These are phyloP conservation scores for Glycine soja DNA, from an alignment of 306 rosid genomes.

Conservation along the genomic window DNA sequence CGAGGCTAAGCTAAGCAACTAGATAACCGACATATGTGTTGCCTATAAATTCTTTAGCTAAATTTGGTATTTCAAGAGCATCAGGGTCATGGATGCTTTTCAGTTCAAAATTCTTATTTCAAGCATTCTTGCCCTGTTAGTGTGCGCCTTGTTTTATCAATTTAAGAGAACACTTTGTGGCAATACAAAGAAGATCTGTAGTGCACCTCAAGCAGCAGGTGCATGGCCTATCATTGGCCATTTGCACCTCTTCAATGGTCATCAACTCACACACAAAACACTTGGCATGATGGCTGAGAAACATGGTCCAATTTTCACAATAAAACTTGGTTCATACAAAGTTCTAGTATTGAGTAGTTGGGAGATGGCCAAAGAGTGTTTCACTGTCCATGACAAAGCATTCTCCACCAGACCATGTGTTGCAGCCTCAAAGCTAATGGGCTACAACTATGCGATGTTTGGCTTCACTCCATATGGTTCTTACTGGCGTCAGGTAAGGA, in stretches of 20 bases:
- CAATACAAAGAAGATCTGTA: conserved; percentile 37
- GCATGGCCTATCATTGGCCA: conserved; percentile 55
- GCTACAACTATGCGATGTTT: conserved; percentile 52
- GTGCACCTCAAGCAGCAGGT: conserved; percentile 54
- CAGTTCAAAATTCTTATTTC: conserved; percentile 21
- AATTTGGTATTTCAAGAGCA: conserved; percentile 7
- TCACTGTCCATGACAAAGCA: conserved; percentile 53
- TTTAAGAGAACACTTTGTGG: conserved; percentile 32
- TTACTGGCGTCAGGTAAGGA: conserved; percentile 55
- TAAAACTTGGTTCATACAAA: conserved; percentile 51
- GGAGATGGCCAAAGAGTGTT: conserved; percentile 52
- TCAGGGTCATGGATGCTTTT: conserved; percentile 39
- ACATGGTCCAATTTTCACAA: conserved; percentile 49
- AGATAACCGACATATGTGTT: neutral
- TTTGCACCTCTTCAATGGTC: conserved; percentile 45
- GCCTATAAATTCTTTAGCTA: neutral
- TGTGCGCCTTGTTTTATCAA: conserved; percentile 33
- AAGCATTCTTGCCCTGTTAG: conserved; percentile 37
- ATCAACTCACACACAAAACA: conserved; percentile 48
- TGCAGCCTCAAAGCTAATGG: conserved; percentile 53
- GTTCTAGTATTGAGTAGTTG: conserved; percentile 49
- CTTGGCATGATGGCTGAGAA: conserved; percentile 53
- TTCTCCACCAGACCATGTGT: conserved; percentile 50
- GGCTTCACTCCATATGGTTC: conserved; percentile 51
- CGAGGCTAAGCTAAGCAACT: neutral